Evolutionary conservation across 2,329 filamentous ascomycete species (phyloP).

Genomic region (Fusarium sp.): DNA sequence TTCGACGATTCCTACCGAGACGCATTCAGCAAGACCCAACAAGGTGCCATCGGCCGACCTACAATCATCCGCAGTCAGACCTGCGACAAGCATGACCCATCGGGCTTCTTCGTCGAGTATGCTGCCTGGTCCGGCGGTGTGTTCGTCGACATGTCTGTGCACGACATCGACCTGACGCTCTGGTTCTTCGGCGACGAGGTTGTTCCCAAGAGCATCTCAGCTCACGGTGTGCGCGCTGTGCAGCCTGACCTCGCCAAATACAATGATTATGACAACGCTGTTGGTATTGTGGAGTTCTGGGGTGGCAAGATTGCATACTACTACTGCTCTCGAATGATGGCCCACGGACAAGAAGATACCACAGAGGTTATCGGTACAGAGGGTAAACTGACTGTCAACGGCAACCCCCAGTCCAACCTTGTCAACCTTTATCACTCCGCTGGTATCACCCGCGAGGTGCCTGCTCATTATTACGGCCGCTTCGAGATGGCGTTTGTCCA

Average conservation of each 20-base stretch:
- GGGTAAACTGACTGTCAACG: conserved; percentile 72
- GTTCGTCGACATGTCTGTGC: conserved; percentile 77
- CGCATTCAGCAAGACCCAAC: conserved; percentile 50
- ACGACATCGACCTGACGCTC: conserved; percentile 66
- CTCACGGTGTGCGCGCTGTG: conserved; percentile 27
- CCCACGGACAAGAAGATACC: conserved; percentile 70
- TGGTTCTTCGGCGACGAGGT: conserved; percentile 47
- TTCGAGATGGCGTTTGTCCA: conserved; percentile 73
- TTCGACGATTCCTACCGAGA: neutral
- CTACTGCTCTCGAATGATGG: conserved; percentile 74
- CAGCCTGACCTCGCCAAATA: conserved; percentile 47
- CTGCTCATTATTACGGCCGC: conserved; percentile 71
- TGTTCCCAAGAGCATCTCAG: conserved; percentile 29
- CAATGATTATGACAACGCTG: conserved; percentile 48
- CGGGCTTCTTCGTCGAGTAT: conserved; percentile 76
- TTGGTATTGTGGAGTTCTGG: conserved; percentile 74
- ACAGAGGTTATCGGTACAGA: conserved; percentile 76
- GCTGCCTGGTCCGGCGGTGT: conserved; percentile 74
- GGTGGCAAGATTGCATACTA: conserved; percentile 74
- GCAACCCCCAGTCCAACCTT: conserved; percentile 65
- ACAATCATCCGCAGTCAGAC: conserved; percentile 74
- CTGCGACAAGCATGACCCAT: conserved; percentile 74
- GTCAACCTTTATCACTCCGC: conserved; percentile 65
- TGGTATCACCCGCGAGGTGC: conserved; percentile 66
- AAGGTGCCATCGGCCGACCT: conserved; percentile 69